Evolutionary conservation across 2,329 filamentous ascomycete genomes (phyloP).

Genomic region (Drechslerella stenobrocha): DNA sequence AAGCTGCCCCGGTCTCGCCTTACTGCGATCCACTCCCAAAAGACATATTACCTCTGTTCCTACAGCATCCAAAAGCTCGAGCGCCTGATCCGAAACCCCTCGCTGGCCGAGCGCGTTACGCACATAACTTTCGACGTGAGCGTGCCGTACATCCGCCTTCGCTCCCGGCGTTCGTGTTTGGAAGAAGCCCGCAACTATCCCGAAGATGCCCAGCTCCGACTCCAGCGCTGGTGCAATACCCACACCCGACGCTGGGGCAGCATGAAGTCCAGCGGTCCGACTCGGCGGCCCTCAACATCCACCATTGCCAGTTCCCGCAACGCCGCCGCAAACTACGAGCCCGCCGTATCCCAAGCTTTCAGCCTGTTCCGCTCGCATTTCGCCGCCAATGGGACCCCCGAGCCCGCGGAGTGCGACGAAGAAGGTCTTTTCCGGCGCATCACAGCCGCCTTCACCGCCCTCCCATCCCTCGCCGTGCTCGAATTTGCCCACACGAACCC

Average conservation of each 20-base stretch:
- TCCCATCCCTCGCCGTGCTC: conserved; percentile 16
- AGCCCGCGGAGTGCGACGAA: conserved; percentile 5
- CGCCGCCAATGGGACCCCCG: background rate
- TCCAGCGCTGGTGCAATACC: conserved; percentile 26
- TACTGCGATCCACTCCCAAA: conserved; percentile 28
- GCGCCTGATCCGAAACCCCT: conserved; percentile 14
- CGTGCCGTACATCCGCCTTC: conserved; percentile 22
- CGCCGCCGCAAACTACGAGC: conserved; percentile 9
- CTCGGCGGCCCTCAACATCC: conserved; percentile 2
- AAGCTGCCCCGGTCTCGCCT: conserved; percentile 24
- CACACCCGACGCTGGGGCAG: conserved; percentile 24
- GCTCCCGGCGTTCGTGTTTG: conserved; percentile 17
- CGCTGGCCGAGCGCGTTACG: conserved; percentile 21
- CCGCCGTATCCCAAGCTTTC: conserved; percentile 11
- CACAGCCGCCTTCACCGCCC: conserved; percentile 13
- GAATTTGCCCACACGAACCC: conserved; percentile 39
- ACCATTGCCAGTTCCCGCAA: background rate
- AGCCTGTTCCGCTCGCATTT: conserved; percentile 29
- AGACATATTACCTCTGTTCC: conserved; percentile 38
- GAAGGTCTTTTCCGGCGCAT: conserved; percentile 16
- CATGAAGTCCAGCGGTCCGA: background rate
- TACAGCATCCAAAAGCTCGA: conserved; percentile 34
- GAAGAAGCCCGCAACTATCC: conserved; percentile 25
- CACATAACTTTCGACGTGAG: conserved; percentile 35
- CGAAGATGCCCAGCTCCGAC: conserved; percentile 6